phyloP scores from a whole-genome alignment of 228 moss, liverwort and hornwort species.

The Sphagnum magellanicum region DNA sequence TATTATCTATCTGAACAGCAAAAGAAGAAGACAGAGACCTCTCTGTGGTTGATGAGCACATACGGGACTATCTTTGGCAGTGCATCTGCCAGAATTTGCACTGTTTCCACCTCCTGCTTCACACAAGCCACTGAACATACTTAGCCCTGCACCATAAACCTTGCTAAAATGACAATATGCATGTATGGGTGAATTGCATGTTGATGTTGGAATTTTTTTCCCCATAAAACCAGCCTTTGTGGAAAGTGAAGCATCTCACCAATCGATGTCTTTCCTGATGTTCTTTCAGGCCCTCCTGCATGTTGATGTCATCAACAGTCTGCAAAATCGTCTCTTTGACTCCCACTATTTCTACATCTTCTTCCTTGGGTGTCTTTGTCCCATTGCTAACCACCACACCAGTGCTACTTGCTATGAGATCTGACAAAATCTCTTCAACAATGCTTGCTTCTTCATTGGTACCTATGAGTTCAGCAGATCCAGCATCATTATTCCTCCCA shows the following conservation, averaged over 20 bases:
- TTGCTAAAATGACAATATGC: not conserved
- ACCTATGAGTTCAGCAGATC: constrained; percentile 13
- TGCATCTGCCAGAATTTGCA: constrained; percentile 84
- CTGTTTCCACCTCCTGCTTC: constrained; percentile 71
- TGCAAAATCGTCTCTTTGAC: constrained; percentile 31
- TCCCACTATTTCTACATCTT: constrained; percentile 34
- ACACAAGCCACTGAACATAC: constrained; percentile 6
- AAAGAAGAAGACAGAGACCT: constrained; percentile 28
- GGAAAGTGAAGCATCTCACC: constrained; percentile 18
- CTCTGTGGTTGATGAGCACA: constrained; percentile 95
- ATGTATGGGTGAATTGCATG: not conserved
- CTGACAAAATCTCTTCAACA: constrained; percentile 43
- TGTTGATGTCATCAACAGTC: constrained; percentile 32
- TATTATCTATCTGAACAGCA: not conserved
- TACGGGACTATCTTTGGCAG: constrained; percentile 96
- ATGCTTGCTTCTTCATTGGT: constrained; percentile 27
- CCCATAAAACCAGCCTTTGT: no score
- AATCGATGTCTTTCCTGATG: constrained; percentile 29
- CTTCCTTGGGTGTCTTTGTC: constrained; percentile 13
- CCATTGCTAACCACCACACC: constrained; percentile 19
- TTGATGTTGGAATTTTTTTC: not conserved
- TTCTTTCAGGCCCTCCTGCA: constrained; percentile 28
- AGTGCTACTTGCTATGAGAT: constrained; percentile 29
- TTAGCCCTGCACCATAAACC: not conserved
- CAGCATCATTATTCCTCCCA: constrained; percentile 11